These are phyloP conservation scores for Vanderwaltozyma polyspora DNA, from an alignment of 805 yeast genomes.

Conservation along the genomic window DNA sequence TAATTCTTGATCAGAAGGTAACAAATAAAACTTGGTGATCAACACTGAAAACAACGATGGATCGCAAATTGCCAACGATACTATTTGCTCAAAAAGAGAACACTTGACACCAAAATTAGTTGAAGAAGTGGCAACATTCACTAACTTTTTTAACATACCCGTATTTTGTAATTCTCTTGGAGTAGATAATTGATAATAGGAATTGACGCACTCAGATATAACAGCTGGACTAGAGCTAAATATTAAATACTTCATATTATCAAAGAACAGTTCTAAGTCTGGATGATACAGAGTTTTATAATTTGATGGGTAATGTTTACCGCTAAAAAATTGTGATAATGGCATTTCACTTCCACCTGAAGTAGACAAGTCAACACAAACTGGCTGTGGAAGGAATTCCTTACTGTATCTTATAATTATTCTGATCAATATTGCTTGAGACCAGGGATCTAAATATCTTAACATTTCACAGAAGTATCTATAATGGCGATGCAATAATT, in stretches of 20 bases:
- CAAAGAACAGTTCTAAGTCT: slow-evolving; percentile 48
- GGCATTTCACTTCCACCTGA: slow-evolving; percentile 21
- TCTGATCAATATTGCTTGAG: slow-evolving; percentile 50
- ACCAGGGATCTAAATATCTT: slow-evolving; percentile 57
- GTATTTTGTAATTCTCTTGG: slow-evolving; percentile 38
- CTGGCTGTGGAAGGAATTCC: slow-evolving; percentile 46
- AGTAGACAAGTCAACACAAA: slow-evolving; percentile 27
- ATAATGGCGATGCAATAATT: slow-evolving; percentile 60
- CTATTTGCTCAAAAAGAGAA: slow-evolving; percentile 38
- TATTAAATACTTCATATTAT: slow-evolving; percentile 35
- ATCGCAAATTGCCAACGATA: slow-evolving; percentile 25
- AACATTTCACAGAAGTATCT: slow-evolving; percentile 43
- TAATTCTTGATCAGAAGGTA: slow-evolving; percentile 39
- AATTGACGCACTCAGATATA: slow-evolving; percentile 46
- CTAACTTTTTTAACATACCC: slow-evolving; percentile 40
- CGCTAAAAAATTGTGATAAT: slow-evolving; percentile 35
- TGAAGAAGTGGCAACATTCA: slow-evolving; percentile 31
- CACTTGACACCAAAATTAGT: slow-evolving; percentile 26
- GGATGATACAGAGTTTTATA: slow-evolving; percentile 37
- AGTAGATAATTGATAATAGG: slow-evolving; percentile 48
- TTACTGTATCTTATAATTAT: slow-evolving; percentile 58
- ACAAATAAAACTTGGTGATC: slow-evolving; percentile 41
- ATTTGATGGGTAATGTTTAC: slow-evolving; percentile 28
- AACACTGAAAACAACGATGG: slow-evolving; percentile 28
- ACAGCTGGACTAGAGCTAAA: slow-evolving; percentile 49